Base-by-base conservation (phyloP, 805 yeast species). In the Kuraishia piskuri region DNA sequence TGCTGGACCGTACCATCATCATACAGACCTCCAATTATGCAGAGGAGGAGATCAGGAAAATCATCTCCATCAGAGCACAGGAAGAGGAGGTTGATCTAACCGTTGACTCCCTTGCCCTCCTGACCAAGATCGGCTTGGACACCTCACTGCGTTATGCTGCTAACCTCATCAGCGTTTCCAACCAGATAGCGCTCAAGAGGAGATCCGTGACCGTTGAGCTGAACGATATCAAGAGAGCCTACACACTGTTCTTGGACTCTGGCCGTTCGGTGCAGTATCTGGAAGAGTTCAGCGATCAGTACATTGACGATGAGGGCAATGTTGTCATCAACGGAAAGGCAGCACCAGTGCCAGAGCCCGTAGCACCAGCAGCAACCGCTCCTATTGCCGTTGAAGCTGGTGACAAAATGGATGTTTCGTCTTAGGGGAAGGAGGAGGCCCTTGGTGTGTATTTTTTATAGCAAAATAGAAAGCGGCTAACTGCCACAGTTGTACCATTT, bases 71-170 rank as follows among this genome's bases (percentile, higher is more conserved):
- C 62, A 83, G 99, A 65, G 90, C 97, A 2, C 88, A 84, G 62
- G 96, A 90, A 66, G 99, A 94, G 70, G 97, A 91, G 65, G 91
- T 89, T 51, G 94, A 89, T 59, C 73, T 94, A 57, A 68, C 83
- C 17, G 76, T 79, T 7, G 97, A 90, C 63, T 96, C 97, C 0
- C 75, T 92, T 58, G 92, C 88, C 49, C 77, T 90, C 60, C 78
- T 94, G 61, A 89, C 98, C 22, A 88, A 90, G 66, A 89, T 91
- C 57, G 97, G 96, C 17, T 77, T 80, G 58, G 96, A 88, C 66
- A 88, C 98, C 5, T 85, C 95, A 67, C 78, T 94, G 62, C 83
- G 99, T 64, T 94, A 94, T 68, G 94, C 96, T 22, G 76, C 96
- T 50, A 95, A 94, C 70, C 79, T 94, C 68, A 86, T 94, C 55